These are phyloP conservation scores for Globisporangium heterothallicum DNA, from an alignment of 352 stramenopile species.

Conservation along the genomic window DNA sequence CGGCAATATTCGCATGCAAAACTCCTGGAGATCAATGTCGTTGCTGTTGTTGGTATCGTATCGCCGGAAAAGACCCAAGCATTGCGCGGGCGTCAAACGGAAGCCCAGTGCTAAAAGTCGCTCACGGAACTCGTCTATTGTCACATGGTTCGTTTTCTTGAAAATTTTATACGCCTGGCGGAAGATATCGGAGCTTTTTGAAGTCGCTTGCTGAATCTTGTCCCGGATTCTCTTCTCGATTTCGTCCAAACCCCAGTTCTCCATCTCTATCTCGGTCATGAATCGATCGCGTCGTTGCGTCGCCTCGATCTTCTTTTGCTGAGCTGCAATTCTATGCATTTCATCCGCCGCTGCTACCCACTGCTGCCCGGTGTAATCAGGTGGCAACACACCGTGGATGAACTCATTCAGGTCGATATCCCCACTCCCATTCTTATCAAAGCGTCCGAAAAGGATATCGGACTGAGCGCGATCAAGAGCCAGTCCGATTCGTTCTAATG, in stretches of 20 bases:
- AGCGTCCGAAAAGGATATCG: conserved; percentile 60
- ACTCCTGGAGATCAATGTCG: conserved; percentile 80
- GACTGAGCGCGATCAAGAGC: conserved; percentile 43
- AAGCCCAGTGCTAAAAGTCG: conserved; percentile 66
- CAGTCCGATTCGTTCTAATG: conserved; percentile 54
- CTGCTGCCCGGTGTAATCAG: conserved; percentile 63
- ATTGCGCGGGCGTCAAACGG: conserved; percentile 58
- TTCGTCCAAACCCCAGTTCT: conserved; percentile 68
- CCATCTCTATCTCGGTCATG: conserved; percentile 75
- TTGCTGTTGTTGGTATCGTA: conserved; percentile 75
- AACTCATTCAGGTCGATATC: conserved; percentile 82
- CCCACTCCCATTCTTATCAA: conserved; percentile 65
- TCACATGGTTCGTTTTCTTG: conserved; percentile 70
- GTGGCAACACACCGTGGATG: conserved; percentile 67
- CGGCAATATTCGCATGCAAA: conserved; percentile 69
- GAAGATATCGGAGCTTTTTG: conserved; percentile 74
- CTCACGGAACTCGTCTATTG: conserved; percentile 68
- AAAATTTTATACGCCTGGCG: conserved; percentile 80
- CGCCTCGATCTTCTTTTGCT: conserved; percentile 47
- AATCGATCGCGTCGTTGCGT: conserved; percentile 50
- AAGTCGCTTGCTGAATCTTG: conserved; percentile 75
- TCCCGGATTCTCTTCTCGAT: conserved; percentile 78
- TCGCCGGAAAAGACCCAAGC: conserved; percentile 52
- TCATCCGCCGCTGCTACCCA: conserved; percentile 78
- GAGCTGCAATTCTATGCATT: conserved; percentile 46